Percentiles rank a stretch among this genome's conserved stretches.
Evolutionary conservation across 805 yeast genomes (phyloP).

Genomic region (Deakozyma indianensis): DNA sequence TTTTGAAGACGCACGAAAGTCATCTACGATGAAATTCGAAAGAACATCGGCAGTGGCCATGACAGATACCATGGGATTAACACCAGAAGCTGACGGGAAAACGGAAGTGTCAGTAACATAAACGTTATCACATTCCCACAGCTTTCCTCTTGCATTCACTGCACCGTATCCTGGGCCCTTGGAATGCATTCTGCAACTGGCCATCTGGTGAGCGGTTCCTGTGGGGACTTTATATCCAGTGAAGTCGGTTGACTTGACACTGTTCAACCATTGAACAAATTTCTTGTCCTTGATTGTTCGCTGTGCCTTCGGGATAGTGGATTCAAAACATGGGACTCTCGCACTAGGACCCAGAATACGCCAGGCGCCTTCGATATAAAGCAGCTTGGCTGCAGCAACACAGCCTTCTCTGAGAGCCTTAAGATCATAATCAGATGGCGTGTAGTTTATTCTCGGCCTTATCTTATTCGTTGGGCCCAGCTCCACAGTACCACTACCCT

Average conservation of each 20-base stretch:
- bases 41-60: conserved; percentile 34
- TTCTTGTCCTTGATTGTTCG: conserved; percentile 30
- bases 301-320: conserved; percentile 17
- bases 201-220: conserved; percentile 44
- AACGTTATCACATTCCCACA: conserved; percentile 34
- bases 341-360: conserved; percentile 25
- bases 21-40: conserved; percentile 24
- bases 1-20: too few species aligned
- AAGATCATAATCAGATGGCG: conserved; percentile 27
- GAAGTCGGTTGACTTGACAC: conserved; percentile 11
- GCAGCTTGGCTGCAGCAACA: conserved; percentile 28
- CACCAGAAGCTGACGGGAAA: conserved; percentile 40
- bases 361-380: conserved; percentile 34
- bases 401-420: conserved; percentile 26
- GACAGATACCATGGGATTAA: conserved; percentile 37
- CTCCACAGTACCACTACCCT: conserved; percentile 12
- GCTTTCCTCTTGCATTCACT: conserved; percentile 28
- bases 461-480: background rate
- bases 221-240: conserved; percentile 20
- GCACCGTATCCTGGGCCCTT: conserved; percentile 31
- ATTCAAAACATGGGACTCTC: conserved; percentile 25
- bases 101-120: conserved; percentile 37
- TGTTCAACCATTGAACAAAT: conserved; percentile 20
- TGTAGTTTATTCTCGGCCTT: conserved; percentile 25
- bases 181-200: conserved; percentile 30